Conservation (phyloP, 2,329 filamentous ascomycete species). For the Epichloe hybrida region DNA sequence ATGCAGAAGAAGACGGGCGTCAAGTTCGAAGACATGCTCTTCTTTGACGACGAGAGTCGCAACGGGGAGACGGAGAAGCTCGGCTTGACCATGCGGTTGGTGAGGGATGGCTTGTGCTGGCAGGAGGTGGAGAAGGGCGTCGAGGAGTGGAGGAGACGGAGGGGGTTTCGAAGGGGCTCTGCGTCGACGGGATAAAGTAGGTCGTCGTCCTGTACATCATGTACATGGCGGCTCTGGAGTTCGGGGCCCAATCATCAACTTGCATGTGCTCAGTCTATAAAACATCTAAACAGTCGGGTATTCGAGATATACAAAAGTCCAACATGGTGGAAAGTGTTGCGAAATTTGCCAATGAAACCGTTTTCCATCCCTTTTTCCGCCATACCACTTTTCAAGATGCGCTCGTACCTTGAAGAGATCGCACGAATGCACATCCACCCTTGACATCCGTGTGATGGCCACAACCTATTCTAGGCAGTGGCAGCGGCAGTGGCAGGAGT, state of each 20-base stretch:
- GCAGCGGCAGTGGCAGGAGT: background rate
- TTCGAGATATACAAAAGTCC: too few relatives aligned
- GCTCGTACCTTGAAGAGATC: too few relatives aligned
- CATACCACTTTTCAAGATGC: background rate
- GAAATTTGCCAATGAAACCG: too few relatives aligned
- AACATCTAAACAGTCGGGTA: too few relatives aligned
- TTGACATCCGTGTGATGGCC: background rate
- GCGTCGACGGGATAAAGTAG: background rate
- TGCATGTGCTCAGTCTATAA: too few relatives aligned
- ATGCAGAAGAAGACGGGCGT: conserved; percentile 60
- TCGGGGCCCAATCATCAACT: too few relatives aligned
- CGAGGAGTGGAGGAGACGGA: conserved; percentile 64
- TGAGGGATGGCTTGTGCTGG: conserved; percentile 65
- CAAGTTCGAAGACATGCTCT: conserved; percentile 72
- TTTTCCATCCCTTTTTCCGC: too few relatives aligned
- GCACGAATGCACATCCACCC: too few relatives aligned
- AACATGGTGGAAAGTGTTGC: too few relatives aligned
- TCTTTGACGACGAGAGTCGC: conserved; percentile 85
- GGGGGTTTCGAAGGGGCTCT: conserved; percentile 26
- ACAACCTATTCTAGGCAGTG: background rate
- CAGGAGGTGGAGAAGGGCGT: conserved; percentile 70
- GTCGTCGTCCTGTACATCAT: too few relatives aligned
- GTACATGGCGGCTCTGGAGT: too few relatives aligned
- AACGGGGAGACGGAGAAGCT: conserved; percentile 70
- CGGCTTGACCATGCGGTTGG: conserved; percentile 73